Percentiles rank a stretch among this genome's conserved stretches.
Evolutionary conservation across 352 stramenopile species (phyloP).

Genomic region (Phytopythium oedochilum): DNA sequence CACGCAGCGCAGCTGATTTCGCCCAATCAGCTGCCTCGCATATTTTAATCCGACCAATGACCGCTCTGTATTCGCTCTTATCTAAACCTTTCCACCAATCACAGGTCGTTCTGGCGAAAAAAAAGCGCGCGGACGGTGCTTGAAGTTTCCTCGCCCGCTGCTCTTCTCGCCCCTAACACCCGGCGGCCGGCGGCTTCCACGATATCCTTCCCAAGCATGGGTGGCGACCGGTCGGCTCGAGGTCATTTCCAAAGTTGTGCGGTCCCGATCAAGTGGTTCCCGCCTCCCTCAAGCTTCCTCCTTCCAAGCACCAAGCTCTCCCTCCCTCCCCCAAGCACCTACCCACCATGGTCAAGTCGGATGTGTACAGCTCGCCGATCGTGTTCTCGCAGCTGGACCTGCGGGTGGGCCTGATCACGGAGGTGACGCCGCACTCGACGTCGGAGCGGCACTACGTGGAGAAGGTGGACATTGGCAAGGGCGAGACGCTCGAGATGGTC

Average conservation of each 20-base stretch:
- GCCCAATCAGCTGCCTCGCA: not conserved
- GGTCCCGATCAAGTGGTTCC: slow-evolving; percentile 27
- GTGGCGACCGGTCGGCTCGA: not conserved
- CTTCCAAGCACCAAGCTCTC: slow-evolving; percentile 6
- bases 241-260: slow-evolving; percentile 51
- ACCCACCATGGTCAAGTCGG: slow-evolving; percentile 61
- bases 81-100: slow-evolving; percentile 6
- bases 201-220: too few relatives aligned
- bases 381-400: slow-evolving; percentile 66
- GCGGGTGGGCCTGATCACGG: slow-evolving; percentile 64
- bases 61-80: not conserved
- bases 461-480: slow-evolving; percentile 73
- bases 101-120: slow-evolving; percentile 2
- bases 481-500: slow-evolving; percentile 69
- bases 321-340: not conserved
- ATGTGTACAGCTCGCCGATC: slow-evolving; percentile 73
- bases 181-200: too few relatives aligned
- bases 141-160: slow-evolving; percentile 30
- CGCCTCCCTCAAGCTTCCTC: slow-evolving; percentile 6
- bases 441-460: slow-evolving; percentile 74
- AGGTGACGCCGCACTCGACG: slow-evolving; percentile 60
- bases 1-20: not conserved
- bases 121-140: slow-evolving; percentile 11
- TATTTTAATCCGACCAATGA: not conserved
- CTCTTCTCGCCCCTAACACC: not conserved